Evolutionary conservation across 2,329 filamentous ascomycete species (phyloP), one percentile per base, ranked within the genome.

Genomic region (Chrysosphaeria jannelii): DNA sequence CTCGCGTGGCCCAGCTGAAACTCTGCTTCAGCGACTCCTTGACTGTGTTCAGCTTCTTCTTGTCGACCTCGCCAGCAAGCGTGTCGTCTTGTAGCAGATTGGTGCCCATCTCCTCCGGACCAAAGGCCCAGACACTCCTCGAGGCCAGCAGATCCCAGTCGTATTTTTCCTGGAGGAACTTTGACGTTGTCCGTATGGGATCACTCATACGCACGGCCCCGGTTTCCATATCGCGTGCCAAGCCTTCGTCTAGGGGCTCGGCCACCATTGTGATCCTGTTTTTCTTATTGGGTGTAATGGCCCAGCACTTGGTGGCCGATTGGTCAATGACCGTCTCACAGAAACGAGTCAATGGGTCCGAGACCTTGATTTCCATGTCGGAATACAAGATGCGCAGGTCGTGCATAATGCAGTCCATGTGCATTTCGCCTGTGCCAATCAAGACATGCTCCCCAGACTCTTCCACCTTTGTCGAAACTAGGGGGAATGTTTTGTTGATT

Each of bases 261-360:
- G 85, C 85, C 27, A 93, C 72, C 75, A 97, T 91, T 17, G 85
- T 93, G 36, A 97, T 71, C 44, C 89, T 90, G 51, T 97, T 97
- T 52, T 91, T 91, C 50, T 97, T 97, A 50, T 97, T 97, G 3
- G 85, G 85, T 3, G 85, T 93, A 34, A 90, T 65, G 12, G 85
- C 81, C 42, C 91, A 97, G 48, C 85, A 97, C 47, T 91, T 91
- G 28, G 89, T 91, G 11, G 79, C 79, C 10, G 78, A 91, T 33
- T 85, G 89, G 43, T 97, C 85, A 18, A 90, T 78, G 13, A 91
- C 81, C 1, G 85, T 97, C 47, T 97, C 85, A 45, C 78, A 91
- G 53, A 97, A 97, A 22, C 85, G 60, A 10, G 85, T 93, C 20
- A 97, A 81, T 1, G 85, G 85, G 40, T 97, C 85, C 1, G 85